These are phyloP conservation scores for Schwanniomyces occidentalis DNA, from an alignment of 805 yeast species.

Conservation along the genomic window DNA sequence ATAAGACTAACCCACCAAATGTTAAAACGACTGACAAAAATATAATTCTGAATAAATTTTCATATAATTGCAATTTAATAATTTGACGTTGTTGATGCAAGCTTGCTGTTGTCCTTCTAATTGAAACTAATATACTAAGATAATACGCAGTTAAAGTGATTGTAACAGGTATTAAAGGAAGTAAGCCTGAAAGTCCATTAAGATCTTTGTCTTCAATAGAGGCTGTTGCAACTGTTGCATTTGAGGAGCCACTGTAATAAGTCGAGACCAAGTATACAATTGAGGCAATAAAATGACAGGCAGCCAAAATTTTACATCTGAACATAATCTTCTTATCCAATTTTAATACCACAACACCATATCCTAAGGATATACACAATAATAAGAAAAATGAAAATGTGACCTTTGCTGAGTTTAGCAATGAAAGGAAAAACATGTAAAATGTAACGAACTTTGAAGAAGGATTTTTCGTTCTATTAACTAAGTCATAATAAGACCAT, in stretches of 20 bases:
- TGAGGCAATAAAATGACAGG: conserved; percentile 35
- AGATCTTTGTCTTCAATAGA: conserved; percentile 57
- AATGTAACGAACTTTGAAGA: conserved; percentile 60
- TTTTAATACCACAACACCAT: conserved; percentile 90
- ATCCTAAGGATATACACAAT: conserved; percentile 84
- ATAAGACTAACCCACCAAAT: conserved; percentile 67
- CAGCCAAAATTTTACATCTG: conserved; percentile 47
- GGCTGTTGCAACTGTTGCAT: conserved; percentile 20
- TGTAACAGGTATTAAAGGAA: conserved; percentile 71
- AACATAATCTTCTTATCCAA: conserved; percentile 75
- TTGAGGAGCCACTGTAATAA: conserved; percentile 29
- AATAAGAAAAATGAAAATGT: conserved; percentile 87
- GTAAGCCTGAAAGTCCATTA: conserved; percentile 46
- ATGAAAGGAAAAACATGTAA: conserved; percentile 75
- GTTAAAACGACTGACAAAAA: conserved; percentile 70
- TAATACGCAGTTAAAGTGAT: conserved; percentile 72
- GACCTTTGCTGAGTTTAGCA: conserved; percentile 76
- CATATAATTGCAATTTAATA: conserved; percentile 87
- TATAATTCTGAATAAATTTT: conserved; percentile 70
- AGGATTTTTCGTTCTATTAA: conserved; percentile 55
- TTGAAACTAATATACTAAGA: conserved; percentile 67
- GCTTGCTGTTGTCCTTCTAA: conserved; percentile 71
- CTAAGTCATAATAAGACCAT: conserved; percentile 89
- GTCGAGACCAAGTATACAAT: conserved; percentile 35
- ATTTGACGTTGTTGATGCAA: conserved; percentile 85